phyloP scores from a whole-genome alignment of 1,284 basidiomycete species.

The Heterobasidion irregulare region DNA sequence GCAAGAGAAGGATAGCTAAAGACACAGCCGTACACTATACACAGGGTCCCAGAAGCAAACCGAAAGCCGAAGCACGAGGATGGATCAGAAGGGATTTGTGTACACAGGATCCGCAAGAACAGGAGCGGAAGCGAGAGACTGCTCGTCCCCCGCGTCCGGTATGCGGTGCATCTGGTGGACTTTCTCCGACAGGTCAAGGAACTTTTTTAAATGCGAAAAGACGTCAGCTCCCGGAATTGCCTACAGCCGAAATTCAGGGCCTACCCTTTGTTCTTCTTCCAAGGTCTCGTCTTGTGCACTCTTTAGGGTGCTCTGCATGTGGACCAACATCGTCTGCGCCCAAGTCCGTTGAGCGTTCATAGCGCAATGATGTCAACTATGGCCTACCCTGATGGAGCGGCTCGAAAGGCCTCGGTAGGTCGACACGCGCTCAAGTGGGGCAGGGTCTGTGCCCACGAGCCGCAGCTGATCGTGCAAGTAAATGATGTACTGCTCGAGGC shows the following conservation, averaged over 20 bases:
- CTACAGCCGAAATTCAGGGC: constrained; percentile 7
- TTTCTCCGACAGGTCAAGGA: constrained; percentile 17
- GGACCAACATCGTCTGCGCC: constrained; percentile 42
- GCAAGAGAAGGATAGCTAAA: too few species aligned
- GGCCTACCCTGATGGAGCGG: constrained; percentile 37
- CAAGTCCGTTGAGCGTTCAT: not conserved
- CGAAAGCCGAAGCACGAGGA: too few species aligned
- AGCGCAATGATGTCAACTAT: constrained; percentile 3
- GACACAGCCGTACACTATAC: too few species aligned
- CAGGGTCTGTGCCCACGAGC: constrained; percentile 36
- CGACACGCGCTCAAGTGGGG: constrained; percentile 32
- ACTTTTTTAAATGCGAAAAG: constrained; percentile 10
- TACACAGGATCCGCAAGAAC: too few species aligned
- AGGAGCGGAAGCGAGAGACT: too few species aligned
- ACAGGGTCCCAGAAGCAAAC: too few species aligned
- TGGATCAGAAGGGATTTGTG: too few species aligned
- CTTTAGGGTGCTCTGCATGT: constrained; percentile 49
- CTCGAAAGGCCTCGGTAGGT: constrained; percentile 49
- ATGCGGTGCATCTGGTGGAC: not conserved
- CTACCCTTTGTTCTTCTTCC: constrained; percentile 46
- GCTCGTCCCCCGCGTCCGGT: too few species aligned
- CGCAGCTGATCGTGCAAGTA: constrained; percentile 55
- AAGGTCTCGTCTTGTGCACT: constrained; percentile 38
- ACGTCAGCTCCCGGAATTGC: too few species aligned
- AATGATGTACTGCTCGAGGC: constrained; percentile 59